A percentile compares a stretch with the other conserved stretches of the same genome.
These are phyloP conservation scores for Curvularia sp. DNA, from an alignment of 2,329 filamentous ascomycete species.

Conservation along the genomic window DNA sequence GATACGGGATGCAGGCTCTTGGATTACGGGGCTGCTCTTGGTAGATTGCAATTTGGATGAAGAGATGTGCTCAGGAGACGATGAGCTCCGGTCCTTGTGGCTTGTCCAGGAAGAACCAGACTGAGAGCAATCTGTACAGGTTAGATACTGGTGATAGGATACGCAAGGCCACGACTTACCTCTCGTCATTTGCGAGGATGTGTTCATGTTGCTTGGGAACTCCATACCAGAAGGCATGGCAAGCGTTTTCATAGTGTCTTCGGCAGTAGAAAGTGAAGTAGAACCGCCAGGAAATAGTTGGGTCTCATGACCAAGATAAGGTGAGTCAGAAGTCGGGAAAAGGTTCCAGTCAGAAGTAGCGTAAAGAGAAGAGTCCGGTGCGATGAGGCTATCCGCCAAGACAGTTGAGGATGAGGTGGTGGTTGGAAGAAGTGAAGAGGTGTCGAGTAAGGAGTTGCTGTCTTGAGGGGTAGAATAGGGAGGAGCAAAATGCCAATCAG, in stretches of 20 bases:
- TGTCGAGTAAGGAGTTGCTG: conserved; percentile 26
- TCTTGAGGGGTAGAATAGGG: conserved; percentile 37
- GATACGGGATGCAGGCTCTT: conserved; percentile 38
- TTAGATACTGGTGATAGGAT: conserved; percentile 18
- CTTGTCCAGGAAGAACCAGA: conserved; percentile 40
- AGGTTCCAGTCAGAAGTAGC: conserved; percentile 35
- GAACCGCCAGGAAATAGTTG: conserved; percentile 26
- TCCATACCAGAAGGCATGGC: conserved; percentile 29
- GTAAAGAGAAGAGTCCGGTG: conserved; percentile 29
- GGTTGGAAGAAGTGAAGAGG: conserved; percentile 30
- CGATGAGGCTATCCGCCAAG: conserved; percentile 27
- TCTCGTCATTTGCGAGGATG: conserved; percentile 34
- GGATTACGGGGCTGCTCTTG: conserved; percentile 30
- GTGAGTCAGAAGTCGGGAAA: conserved; percentile 32
- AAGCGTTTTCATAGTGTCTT: conserved; percentile 22
- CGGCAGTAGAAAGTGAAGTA: conserved; percentile 21
- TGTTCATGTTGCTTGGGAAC: conserved; percentile 24
- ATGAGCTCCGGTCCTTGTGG: conserved; percentile 32
- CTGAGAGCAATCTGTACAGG: conserved; percentile 30
- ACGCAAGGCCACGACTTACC: conserved; percentile 22
- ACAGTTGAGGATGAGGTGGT: conserved; percentile 33
- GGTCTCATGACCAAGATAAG: conserved; percentile 32
- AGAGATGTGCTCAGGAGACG: conserved; percentile 35
- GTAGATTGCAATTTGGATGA: conserved; percentile 33
- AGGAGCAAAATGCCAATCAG: conserved; percentile 40